Evolutionary conservation across 1,284 basidiomycete genomes (phyloP).

Genomic region (Sporisorium iseilematis-ciliati): DNA sequence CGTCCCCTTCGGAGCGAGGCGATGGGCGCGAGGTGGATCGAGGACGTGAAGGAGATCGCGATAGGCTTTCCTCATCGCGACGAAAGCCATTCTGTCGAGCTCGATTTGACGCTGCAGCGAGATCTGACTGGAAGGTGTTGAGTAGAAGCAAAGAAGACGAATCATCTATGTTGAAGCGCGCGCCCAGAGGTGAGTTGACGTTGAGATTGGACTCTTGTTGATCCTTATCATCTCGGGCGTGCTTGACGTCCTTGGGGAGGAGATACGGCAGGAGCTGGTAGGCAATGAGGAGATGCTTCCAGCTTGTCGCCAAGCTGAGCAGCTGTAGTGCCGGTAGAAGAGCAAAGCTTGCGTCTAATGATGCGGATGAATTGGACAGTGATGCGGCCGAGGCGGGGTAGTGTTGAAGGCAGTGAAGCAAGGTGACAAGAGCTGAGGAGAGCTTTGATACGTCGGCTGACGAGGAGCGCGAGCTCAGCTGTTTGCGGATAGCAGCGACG

Average conservation of each 20-base stretch:
- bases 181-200: neutral
- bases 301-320: constrained; percentile 30
- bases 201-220: neutral
- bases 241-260: neutral
- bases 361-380: neutral
- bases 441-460: constrained; percentile 25
- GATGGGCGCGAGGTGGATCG: constrained; percentile 6
- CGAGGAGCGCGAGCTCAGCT: constrained; percentile 18
- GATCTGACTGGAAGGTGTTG: constrained; percentile 42
- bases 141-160: constrained; percentile 44
- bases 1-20: neutral
- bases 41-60: constrained; percentile 12
- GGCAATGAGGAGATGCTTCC: constrained; percentile 40
- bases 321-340: constrained; percentile 50
- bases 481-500: constrained; percentile 13
- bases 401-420: constrained; percentile 42
- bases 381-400: constrained; percentile 25
- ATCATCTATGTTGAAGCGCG: neutral
- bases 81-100: neutral
- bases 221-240: neutral
- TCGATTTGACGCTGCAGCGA: constrained; percentile 18
- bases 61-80: neutral
- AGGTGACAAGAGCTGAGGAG: constrained; percentile 25
- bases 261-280: constrained; percentile 35
- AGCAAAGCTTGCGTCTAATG: constrained; percentile 38